Evolutionary conservation across 2,329 filamentous ascomycete genomes (phyloP), one percentile per base, ranked within the genome.

Genomic region (Bipolaris gigantea): DNA sequence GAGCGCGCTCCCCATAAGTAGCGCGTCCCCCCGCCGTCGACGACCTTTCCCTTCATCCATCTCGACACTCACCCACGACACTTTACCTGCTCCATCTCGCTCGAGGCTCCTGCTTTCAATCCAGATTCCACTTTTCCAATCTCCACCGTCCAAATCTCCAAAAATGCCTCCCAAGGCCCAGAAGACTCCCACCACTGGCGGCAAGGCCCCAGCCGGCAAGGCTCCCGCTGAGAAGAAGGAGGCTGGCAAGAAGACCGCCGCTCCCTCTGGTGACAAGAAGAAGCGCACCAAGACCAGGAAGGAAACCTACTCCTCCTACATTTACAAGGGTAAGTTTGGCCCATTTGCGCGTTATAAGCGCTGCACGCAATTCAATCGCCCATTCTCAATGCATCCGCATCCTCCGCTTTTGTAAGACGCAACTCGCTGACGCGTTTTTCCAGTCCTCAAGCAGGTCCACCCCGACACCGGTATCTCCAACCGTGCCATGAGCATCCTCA

Each of bases 271-370:
- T 64, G 94, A 97, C 73, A 97, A 97, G 92, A 99, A 99, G 90
- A 99, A 97, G 92, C 91, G 94, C 76, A 96, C 92, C 83, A 99
- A 99, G 92, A 90, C 92, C 68, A 89, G 94, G 82, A 97, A 97
- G 89, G 94, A 99, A 86, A 99, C 94, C n/a, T 99, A 99, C 85
- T 95, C 90, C 70, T 95, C 91, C 52, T 99, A 99, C 87, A 99
- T 99, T 82, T 99, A 97, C 90, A 99, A 97, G 85, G 94, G 93
- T 97, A 76, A 79, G 85, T 76, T 61, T 61, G 46, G 42, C 33
- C 33, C 25, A 36, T 50, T 56, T 57, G 55, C 63, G 50, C 57
- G 44, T 30, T 39, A 19, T 48, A 40, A 52, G 53, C 57, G 56
- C 57, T 43, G 21, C 35, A 16, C 41, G 13, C 25, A 40, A 30